phyloP scores from a whole-genome alignment of 1,284 basidiomycete species.

The Clitocybe nebularis region DNA sequence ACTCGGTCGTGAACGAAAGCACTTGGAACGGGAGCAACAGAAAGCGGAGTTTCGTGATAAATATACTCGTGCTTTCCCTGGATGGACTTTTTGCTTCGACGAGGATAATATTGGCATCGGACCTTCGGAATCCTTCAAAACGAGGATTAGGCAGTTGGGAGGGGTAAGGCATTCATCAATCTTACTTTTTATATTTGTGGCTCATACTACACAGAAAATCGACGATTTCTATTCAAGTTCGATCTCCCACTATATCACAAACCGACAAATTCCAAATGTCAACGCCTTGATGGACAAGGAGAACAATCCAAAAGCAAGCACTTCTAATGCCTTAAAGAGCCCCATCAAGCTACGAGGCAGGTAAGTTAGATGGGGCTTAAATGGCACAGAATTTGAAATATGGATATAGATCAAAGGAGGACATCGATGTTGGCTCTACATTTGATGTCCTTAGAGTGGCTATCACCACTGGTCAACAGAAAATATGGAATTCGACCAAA shows the following conservation, averaged over 20 bases:
- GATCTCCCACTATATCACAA: conserved; percentile 85
- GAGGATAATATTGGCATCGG: conserved; percentile 52
- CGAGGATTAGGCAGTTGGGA: conserved; percentile 63
- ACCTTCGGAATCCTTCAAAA: conserved; percentile 44
- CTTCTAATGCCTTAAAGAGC: conserved; percentile 45
- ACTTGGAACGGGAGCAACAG: conserved; percentile 54
- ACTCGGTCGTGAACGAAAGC: conserved; percentile 24
- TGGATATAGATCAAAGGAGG: conserved; percentile 27
- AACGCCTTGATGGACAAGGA: conserved; percentile 55
- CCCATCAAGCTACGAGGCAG: conserved; percentile 59
- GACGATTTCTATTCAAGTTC: conserved; percentile 85
- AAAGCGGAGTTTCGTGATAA: conserved; percentile 78
- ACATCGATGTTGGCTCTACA: conserved; percentile 28
- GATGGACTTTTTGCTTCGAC: conserved; percentile 86
- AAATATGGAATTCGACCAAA: conserved; percentile 83
- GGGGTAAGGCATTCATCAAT: conserved; percentile 57
- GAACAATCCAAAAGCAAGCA: conserved; percentile 40
- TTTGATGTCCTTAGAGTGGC: conserved; percentile 70
- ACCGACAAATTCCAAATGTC: conserved; percentile 36
- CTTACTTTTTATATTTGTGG: conserved; percentile 4
- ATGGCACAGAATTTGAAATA: too few species aligned
- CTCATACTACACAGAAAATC: conserved; percentile 37
- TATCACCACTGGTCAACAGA: conserved; percentile 73
- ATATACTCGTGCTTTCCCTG: conserved; percentile 82
- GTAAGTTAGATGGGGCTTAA: conserved; percentile 39